phyloP scores from a whole-genome alignment of 2,329 filamentous ascomycete genomes.

The Colletotrichum liriopes region DNA sequence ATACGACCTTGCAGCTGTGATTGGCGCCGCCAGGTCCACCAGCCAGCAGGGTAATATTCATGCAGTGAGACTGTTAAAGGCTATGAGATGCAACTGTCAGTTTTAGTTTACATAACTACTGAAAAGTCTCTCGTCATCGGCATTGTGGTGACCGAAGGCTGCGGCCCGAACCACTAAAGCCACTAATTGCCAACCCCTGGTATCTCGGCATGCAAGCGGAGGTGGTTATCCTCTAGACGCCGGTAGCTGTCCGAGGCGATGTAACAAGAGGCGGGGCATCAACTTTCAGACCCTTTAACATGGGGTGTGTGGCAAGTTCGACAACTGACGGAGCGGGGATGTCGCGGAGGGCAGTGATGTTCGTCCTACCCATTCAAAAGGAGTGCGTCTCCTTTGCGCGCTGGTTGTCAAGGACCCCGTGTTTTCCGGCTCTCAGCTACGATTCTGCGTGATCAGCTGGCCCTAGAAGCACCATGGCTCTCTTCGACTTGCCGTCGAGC shows the following conservation, averaged over 20 bases:
- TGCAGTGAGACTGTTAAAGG: background rate
- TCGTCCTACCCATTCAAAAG: background rate
- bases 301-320: background rate
- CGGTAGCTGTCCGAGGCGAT: background rate
- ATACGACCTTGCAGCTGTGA: no score
- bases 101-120: background rate
- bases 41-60: background rate
- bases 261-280: constrained; percentile 1
- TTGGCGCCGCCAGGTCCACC: background rate
- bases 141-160: background rate
- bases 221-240: background rate
- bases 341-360: background rate
- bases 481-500: background rate
- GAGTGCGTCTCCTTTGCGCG: background rate
- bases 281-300: background rate
- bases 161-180: background rate
- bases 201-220: background rate
- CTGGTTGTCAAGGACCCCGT: background rate
- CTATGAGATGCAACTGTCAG: background rate
- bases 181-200: background rate
- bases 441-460: background rate
- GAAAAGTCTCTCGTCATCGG: background rate
- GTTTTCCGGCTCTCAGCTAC: background rate
- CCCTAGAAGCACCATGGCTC: constrained; percentile 17
- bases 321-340: background rate